Base-by-base conservation (phyloP, 257 asterid genomes). In the Ilex asprella region DNA sequence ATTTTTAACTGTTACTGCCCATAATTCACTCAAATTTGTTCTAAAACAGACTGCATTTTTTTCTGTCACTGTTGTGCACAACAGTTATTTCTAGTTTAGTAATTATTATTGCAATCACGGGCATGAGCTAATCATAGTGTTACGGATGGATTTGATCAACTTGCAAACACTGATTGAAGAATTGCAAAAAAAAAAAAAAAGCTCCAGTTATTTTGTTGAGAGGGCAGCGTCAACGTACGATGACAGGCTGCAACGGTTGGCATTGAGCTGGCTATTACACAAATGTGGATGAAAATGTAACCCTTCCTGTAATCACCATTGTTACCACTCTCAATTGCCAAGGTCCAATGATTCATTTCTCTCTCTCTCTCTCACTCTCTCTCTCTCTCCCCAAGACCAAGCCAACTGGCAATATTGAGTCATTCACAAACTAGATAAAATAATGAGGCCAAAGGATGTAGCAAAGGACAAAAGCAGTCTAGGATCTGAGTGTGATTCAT, bases 381-480 rank as follows among this genome's bases (percentile, higher is more conserved):
- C 70, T 31, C 54, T 16, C 68, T 16, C 11, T 16, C 50, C 52
- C 53, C 5, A 67, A 67, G 56, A 55, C 67, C 66, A 70, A 70
- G 76, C 78, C 95, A 83, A 83, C 95, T 90, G 95, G 93, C 91
- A 82, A 73, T 70, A 77, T 60, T 86, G 80, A 79, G 27, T 21
- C 27, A 21, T 84, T 84, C 84, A 81, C 82, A 70, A 70, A 21
- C 27, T 21, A 21, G 27, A 74, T 76, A 66, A 72, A 73, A 60
- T 55, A 58, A 50, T 64, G 61, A 74, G 52, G 72, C 73, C 65
- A 70, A 76, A 75, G 70, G 81, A 81, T 72, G 77, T 73, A 73
- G 76, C 63, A 81, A 75, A 74, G 72, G 91, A 78, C 84, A 81
- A 84, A 85, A 70, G 67, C 75, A 75, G 76, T 79, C 81, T 82